phyloP scores from a whole-genome alignment of 495 filamentous ascomycete species.

The Aspergillus kassunensis region DNA sequence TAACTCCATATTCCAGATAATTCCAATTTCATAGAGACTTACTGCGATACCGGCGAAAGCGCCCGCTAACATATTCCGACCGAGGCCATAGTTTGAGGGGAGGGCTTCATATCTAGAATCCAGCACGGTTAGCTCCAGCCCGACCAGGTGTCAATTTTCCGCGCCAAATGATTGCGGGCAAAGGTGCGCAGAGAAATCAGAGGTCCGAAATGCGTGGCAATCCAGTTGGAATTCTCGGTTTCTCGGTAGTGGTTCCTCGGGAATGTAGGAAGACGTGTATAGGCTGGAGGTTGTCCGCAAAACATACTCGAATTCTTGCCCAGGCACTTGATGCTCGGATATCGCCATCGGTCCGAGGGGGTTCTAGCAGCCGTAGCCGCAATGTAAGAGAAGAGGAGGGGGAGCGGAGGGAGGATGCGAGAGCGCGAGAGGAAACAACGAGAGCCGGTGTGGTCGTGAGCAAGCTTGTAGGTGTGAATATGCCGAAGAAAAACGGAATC shows the following conservation, averaged over 20 bases:
- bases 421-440: conserved; percentile 1
- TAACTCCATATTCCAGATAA: neutral
- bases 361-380: conserved; percentile 34
- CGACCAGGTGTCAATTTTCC: neutral
- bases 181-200: neutral
- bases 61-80: conserved; percentile 83
- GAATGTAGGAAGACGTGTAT: neutral
- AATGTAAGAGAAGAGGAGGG: conserved; percentile 5
- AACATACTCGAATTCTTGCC: conserved; percentile 46
- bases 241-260: neutral
- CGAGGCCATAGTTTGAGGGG: conserved; percentile 64
- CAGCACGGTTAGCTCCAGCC: conserved; percentile 22
- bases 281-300: conserved; percentile 7
- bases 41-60: conserved; percentile 98
- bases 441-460: conserved; percentile 5
- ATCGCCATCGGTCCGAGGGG: conserved; percentile 42
- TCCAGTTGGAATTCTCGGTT: neutral
- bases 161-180: neutral
- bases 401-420: conserved; percentile 6
- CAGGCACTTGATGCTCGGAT: conserved; percentile 32
- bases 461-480: conserved; percentile 6
- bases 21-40: conserved; percentile 23
- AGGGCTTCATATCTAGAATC: conserved; percentile 61
- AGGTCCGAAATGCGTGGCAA: neutral
- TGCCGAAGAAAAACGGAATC: conserved; percentile 21